Base-by-base conservation (phyloP, 2,329 filamentous ascomycete genomes). In the Conoideocrella luteorostrata region DNA sequence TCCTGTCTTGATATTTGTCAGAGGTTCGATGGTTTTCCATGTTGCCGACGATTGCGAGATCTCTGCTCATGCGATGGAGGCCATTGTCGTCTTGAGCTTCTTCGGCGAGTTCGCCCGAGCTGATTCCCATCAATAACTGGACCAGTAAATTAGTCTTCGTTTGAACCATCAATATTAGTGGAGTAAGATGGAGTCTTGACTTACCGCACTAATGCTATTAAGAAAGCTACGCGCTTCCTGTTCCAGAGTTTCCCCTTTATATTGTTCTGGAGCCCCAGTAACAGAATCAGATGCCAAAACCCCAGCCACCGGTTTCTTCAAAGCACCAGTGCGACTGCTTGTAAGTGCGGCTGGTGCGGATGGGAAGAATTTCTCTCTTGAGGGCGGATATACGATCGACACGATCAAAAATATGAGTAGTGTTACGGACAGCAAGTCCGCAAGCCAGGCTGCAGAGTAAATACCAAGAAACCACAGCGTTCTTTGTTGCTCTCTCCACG, bases 221-320 rank as follows among this genome's bases (percentile, higher is more conserved):
- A 93, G 82, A 49, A 94, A 83, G 57, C 88, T 90, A 53, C 77
- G 83, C 1, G 88, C 88, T 60, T 94, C 88, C 48, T 86, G 78
- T 59, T 94, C 88, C 1, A 88, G 84, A 0, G 86, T 86, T 59
- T 93, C 87, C 21, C 88, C 88, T 58, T 88, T 84, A 64, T 88
- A 78, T 51, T 88, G 87, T 59, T 95, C 86, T 0, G 87, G 84
- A 0, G 88, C 88, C 1, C 88, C 88, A 0, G 88, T 94, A 1
- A 84, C 75, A 45, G 84, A 88, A 47, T 88, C 84, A 17, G 84
- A 88, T 1, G 84, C 88, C 0, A 93, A 65, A 0, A 88, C 79
- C 2, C 87, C 87, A 3, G 87, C 77, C 40, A 80, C 78, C 1
- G 87, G 87, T 54, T 85, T 90, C 60, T 93, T 81, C 1, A 91